A percentile compares a stretch with the other conserved stretches of the same genome.
phyloP scores from a whole-genome alignment of 129 eudicot genomes.

The Centrapalus pauciflorus region DNA sequence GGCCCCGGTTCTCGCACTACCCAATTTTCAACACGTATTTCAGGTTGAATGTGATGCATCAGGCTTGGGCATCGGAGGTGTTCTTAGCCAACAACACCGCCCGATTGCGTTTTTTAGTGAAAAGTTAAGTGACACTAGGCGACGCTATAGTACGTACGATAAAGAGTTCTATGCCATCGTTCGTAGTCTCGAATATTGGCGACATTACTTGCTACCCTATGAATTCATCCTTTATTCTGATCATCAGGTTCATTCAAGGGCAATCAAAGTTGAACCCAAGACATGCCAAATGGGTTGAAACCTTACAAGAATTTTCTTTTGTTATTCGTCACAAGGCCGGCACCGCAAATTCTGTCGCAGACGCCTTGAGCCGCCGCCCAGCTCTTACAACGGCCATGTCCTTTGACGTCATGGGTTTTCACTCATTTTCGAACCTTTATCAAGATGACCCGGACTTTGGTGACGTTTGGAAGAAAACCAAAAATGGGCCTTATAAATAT shows the following conservation, averaged over 20 bases:
- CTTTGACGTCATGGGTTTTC: not conserved
- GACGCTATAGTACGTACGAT: not conserved
- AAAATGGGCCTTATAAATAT: no score
- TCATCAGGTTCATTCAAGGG: no score
- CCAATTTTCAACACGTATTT: not conserved
- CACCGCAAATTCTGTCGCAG: not conserved
- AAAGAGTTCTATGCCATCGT: not conserved
- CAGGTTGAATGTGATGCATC: conserved; percentile 1
- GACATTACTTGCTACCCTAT: not conserved
- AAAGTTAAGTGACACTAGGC: not conserved
- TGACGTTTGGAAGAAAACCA: not conserved
- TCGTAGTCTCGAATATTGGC: not conserved
- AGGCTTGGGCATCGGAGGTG: not conserved
- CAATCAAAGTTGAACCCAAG: no score
- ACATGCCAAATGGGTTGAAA: no score
- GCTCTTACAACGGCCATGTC: not conserved
- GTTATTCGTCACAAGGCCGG: not conserved
- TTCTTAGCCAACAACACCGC: not conserved
- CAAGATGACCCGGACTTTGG: not conserved
- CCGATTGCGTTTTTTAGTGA: not conserved
- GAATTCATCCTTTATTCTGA: no score
- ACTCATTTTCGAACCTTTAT: not conserved
- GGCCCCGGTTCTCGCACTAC: not conserved
- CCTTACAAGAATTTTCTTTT: not conserved
- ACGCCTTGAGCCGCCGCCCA: not conserved